A percentile compares a stretch with the other conserved stretches of the same genome.
Conservation (phyloP, 1,284 basidiomycete genomes). For the Coniferiporia sulphurascens region DNA sequence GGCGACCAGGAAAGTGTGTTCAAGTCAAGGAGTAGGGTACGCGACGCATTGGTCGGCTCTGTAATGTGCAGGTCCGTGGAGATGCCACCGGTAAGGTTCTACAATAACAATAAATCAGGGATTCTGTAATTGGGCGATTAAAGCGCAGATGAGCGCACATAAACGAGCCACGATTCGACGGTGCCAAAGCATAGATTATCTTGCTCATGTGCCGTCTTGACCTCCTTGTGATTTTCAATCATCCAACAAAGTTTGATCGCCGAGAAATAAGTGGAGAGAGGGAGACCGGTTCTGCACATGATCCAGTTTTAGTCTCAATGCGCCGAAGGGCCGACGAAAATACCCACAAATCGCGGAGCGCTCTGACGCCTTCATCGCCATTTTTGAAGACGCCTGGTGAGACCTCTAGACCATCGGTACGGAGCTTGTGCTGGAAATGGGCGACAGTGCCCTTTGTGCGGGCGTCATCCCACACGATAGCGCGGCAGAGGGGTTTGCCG, state of each 20-base stretch:
- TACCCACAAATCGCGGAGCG: constrained; percentile 54
- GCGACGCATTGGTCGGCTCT: constrained; percentile 96
- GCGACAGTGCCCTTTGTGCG: constrained; percentile 84
- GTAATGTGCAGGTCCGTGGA: constrained; percentile 76
- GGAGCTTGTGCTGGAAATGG: constrained; percentile 71
- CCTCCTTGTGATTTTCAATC: constrained; percentile 83
- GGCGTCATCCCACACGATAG: constrained; percentile 96
- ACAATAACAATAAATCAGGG: constrained; percentile 13
- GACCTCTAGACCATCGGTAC: constrained; percentile 73
- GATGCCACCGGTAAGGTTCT: constrained; percentile 83
- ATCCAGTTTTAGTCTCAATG: constrained; percentile 7
- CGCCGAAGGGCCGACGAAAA: neutral
- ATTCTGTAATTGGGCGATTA: constrained; percentile 6
- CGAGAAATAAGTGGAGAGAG: constrained; percentile 96
- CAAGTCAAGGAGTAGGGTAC: constrained; percentile 90
- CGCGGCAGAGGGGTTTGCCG: constrained; percentile 82
- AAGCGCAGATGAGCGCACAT: constrained; percentile 47
- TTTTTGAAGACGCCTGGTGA: constrained; percentile 60
- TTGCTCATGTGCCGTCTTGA: constrained; percentile 74
- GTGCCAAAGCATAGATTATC: constrained; percentile 91
- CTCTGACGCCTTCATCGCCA: constrained; percentile 64
- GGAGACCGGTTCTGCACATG: constrained; percentile 71
- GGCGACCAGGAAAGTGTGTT: constrained; percentile 81
- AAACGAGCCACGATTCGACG: constrained; percentile 94
- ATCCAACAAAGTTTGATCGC: constrained; percentile 97